Evolutionary conservation across 768 basidiomycete genomes (phyloP).

Genomic region (Rubroboletus pulcherrimus): DNA sequence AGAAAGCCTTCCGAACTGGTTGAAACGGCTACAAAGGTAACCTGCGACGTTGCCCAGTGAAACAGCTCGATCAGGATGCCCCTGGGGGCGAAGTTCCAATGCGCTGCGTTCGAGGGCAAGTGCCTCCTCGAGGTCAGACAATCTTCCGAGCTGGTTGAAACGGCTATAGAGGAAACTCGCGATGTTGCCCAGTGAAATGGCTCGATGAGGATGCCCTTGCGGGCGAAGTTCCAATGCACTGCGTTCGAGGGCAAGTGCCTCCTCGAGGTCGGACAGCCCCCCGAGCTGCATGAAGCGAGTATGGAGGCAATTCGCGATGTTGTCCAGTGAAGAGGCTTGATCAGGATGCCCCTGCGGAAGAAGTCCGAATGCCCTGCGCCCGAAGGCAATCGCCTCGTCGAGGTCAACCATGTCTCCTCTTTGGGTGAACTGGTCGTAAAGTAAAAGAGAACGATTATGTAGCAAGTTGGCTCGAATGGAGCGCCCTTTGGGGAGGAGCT

Average conservation of each 20-base stretch:
- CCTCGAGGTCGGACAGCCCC: background rate
- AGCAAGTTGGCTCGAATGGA: background rate
- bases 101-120: background rate
- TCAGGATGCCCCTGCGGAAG: too few species aligned
- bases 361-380: too few species aligned
- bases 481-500: too few species aligned
- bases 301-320: background rate
- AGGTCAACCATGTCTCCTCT: background rate
- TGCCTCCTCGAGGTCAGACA: background rate
- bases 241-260: background rate
- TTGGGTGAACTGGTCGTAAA: background rate
- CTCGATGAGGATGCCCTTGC: background rate
- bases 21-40: background rate
- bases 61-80: background rate
- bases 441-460: background rate
- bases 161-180: background rate
- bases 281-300: background rate
- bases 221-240: background rate
- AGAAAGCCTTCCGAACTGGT: background rate
- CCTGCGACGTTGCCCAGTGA: background rate
- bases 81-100: background rate
- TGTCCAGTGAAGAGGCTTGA: background rate
- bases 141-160: background rate
- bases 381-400: too few species aligned
- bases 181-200: background rate